A percentile compares a stretch with the other conserved stretches of the same genome.
Evolutionary conservation across 2,329 filamentous ascomycete species (phyloP).

Genomic region (Cercospora janseana): DNA sequence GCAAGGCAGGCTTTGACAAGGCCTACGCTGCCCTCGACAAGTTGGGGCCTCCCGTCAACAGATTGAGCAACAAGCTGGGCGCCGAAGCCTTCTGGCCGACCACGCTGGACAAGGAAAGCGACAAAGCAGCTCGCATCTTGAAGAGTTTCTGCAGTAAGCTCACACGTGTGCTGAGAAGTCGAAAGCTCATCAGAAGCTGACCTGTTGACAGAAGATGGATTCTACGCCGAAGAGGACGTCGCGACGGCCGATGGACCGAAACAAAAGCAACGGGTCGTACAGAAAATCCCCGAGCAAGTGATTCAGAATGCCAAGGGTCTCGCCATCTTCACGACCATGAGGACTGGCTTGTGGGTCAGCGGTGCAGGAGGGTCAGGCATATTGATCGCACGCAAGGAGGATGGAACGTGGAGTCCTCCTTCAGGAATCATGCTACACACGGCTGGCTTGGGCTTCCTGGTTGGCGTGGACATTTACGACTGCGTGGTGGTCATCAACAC

Average conservation of each 20-base stretch:
- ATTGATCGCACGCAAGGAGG: constrained; percentile 76
- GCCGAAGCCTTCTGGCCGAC: constrained; percentile 83
- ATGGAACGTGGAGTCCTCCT: constrained; percentile 87
- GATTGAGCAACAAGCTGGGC: constrained; percentile 75
- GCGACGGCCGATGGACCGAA: constrained; percentile 51
- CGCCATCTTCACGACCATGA: constrained; percentile 93
- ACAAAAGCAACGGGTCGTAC: constrained; percentile 63
- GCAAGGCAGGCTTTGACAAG: constrained; percentile 71
- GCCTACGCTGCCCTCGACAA: constrained; percentile 67
- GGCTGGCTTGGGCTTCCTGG: constrained; percentile 80
- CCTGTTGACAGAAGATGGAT: constrained; percentile 67
- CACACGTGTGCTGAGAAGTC: neutral
- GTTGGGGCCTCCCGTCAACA: constrained; percentile 69
- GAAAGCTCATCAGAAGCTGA: constrained; percentile 10
- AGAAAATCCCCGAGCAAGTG: constrained; percentile 81
- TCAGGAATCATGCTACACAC: constrained; percentile 90
- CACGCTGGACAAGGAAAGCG: constrained; percentile 80
- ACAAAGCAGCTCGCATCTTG: constrained; percentile 85
- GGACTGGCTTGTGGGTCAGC: constrained; percentile 85
- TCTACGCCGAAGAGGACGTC: constrained; percentile 59
- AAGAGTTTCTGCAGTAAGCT: constrained; percentile 82
- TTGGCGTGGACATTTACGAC: constrained; percentile 93
- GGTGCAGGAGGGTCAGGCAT: constrained; percentile 89
- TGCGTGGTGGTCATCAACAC: constrained; percentile 92
- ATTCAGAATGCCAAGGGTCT: constrained; percentile 87